Base-by-base conservation (phyloP, 352 stramenopile species). In the Lagenidium giganteum region DNA sequence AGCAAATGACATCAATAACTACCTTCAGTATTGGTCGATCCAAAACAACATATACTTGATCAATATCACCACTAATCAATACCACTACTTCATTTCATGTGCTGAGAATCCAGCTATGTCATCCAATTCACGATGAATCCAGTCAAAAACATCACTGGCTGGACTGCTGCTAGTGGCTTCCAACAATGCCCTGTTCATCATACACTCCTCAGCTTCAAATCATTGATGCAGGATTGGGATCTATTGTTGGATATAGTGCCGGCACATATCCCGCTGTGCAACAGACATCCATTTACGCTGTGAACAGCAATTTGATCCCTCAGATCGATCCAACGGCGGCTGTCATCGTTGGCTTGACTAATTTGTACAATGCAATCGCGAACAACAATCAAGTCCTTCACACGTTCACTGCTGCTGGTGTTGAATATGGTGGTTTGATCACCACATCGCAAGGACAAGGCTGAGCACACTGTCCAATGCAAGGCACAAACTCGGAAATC, bases 351-450 rank as follows among this genome's bases (percentile, higher is more conserved):
- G 31, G 14, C 20, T 40, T 14, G 13, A 55, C 51, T 28, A 56
- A 61, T 45, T 22, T 61, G 0, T 40, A 52, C 13, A 57, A 61
- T 45, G 33, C 46, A 33, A 37, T 56, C 11, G 45, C 53, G 12
- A 57, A 50, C n/a, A 61, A 54, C 21, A 51, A 46, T 37, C 51
- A 60, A 46, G 51, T 54, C 3, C 16, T 59, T 1, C n/a, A n/a
- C n/a, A n/a, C n/a, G n/a, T n/a, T n/a, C n/a, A n/a, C n/a, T n/a
- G n/a, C n/a, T n/a, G n/a, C 52, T 24, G 53, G 45, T 0, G 46
- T 61, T 51, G 39, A 26, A 8, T 61, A 44, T 33, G 49, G 40
- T 21, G 34, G 41, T 20, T 23, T 51, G 1, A 51, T 51, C 3
- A 57, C 33, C 2, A 57, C 49, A 12, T 51, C 33, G 3, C 40